Evolutionary conservation across 176 grass and related monocot species (phyloP), one percentile per base, ranked within the genome.

Genomic region (Zoysia pacifica): DNA sequence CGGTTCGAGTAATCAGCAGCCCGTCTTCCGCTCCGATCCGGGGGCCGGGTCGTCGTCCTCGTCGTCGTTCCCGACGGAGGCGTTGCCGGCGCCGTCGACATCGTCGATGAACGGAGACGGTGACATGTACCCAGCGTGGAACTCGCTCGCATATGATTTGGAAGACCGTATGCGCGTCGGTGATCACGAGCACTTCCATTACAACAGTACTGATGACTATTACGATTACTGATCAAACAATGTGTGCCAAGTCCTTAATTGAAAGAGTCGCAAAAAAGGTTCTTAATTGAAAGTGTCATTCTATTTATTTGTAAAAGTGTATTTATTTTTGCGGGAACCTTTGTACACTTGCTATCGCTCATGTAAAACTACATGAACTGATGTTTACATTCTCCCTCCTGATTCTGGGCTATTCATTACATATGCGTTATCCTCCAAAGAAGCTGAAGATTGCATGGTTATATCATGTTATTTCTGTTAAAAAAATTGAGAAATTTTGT

Each of bases 141-240:
- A 85, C 10, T 66, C 77, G 10, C 60, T 89, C 43, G 42, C 65
- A 3, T 76, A 76, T 65, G 87, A 83, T 20, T 56, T 89, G 37
- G 51, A 81, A 48, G 78, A 37, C 9, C 82, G 81, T 56, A 16
- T 19, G 50, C 77, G 66, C 13, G 62, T 89, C 19, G 65, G 87
- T 36, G 72, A 81, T 69, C 59, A 85, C 35, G 4, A 28, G 49
- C 74, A 77, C 64, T 74, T 85, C 61, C 77, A 65, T 66, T 68
- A 76, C 50, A 65, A 76, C 44, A 70, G 39, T 53, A 83, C 68
- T 19, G 16, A 58, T 41, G 73, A 15, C 41, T 40, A 77, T 42
- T 35, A 81, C 67, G 48, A 67, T 76, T 85, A 66, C 77, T 84
- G 76, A 84, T 15, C 4, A 6, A 36, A 35, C 4, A 61, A 37